Evolutionary conservation across 108 stramenopile species (phyloP).

Genomic region (Parietichytrium sp.): DNA sequence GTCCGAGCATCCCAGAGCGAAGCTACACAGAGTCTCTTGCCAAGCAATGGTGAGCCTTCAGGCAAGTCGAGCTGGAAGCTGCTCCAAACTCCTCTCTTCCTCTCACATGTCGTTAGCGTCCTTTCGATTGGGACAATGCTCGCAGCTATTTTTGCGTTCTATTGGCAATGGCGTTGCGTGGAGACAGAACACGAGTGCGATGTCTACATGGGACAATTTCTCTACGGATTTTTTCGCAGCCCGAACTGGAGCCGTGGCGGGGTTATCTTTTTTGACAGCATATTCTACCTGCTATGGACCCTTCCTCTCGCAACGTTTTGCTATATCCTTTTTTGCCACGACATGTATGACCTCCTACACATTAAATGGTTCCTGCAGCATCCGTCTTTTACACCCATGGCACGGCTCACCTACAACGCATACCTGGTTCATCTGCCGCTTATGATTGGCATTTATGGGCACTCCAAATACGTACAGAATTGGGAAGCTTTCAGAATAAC

Average conservation of each 20-base stretch:
- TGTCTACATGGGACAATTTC: not conserved
- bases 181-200: conserved; percentile 6
- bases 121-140: not conserved
- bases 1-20: not conserved
- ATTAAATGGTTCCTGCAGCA: not conserved
- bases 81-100: not conserved
- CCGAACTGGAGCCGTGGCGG: not conserved
- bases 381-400: not conserved
- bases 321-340: not conserved
- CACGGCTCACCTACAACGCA: conserved; percentile 19
- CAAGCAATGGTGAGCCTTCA: too few species aligned
- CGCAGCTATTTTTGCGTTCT: not conserved
- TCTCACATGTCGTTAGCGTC: not conserved
- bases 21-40: too few species aligned
- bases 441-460: not conserved
- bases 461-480: not conserved
- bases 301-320: not conserved
- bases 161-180: not conserved
- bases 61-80: not conserved
- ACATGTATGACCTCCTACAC: not conserved
- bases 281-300: not conserved
- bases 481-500: not conserved
- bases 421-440: not conserved
- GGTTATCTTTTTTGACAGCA: not conserved
- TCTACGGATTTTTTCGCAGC: not conserved